Evolutionary conservation across 2,329 filamentous ascomycete species (phyloP).

Genomic region (Stachybotrys elegans): DNA sequence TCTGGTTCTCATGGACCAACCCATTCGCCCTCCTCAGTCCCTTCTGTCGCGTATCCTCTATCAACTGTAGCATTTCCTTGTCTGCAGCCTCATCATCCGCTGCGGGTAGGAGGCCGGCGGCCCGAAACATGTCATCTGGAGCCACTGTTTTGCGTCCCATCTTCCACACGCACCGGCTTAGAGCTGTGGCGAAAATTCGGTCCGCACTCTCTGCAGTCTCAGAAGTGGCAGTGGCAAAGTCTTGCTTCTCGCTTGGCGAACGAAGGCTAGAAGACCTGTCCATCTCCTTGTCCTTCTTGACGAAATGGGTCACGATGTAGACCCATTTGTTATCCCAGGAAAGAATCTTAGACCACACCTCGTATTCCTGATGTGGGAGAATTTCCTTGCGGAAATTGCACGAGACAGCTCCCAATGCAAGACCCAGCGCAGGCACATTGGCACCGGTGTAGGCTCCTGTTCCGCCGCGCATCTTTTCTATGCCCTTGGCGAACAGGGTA

Average conservation of each 20-base stretch:
- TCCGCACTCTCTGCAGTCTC: not conserved
- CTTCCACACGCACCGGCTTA: conserved; percentile 3
- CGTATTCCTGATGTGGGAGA: conserved; percentile 10
- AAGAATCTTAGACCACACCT: conserved; percentile 10
- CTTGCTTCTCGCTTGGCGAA: not conserved
- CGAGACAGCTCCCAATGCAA: not conserved
- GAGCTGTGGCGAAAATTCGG: not conserved
- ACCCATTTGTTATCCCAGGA: conserved; percentile 14
- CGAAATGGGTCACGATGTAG: conserved; percentile 12
- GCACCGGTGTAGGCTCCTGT: conserved; percentile 3
- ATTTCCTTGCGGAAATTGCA: conserved; percentile 12
- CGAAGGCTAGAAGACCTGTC: not conserved
- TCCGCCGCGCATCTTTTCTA: conserved; percentile 7
- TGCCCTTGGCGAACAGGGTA: conserved; percentile 5
- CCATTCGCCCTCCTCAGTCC: not conserved
- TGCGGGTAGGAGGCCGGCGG: conserved; percentile 26
- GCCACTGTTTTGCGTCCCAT: not conserved
- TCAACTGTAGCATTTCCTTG: no score
- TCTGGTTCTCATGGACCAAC: not conserved
- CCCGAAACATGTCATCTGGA: not conserved
- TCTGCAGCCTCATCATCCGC: not conserved
- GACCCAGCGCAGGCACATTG: not conserved
- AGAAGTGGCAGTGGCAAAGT: not conserved
- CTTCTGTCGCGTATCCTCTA: not conserved
- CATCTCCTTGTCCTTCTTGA: not conserved